Evolutionary conservation across 805 yeast genomes (phyloP).

Genomic region (Hanseniaspora meyeri): DNA sequence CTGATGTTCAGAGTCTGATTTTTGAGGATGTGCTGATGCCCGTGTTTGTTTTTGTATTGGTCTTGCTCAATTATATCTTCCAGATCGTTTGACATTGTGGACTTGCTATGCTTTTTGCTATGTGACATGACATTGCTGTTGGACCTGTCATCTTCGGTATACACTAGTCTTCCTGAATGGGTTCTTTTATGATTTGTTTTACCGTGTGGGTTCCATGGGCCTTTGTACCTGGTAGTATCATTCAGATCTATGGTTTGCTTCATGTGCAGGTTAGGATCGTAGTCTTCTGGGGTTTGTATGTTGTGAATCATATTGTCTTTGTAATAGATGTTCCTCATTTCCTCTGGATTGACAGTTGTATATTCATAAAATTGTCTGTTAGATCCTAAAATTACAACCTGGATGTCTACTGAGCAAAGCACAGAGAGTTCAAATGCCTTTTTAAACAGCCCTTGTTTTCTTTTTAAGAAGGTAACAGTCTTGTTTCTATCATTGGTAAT

Average conservation of each 20-base stretch:
- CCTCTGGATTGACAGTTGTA: conserved; percentile 53
- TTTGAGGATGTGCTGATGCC: neutral
- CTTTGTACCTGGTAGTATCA: conserved; percentile 13
- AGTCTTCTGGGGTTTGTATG: conserved; percentile 51
- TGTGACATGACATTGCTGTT: neutral
- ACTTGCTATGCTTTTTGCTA: neutral
- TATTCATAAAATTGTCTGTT: conserved; percentile 78
- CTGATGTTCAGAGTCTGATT: neutral
- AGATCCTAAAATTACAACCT: conserved; percentile 75
- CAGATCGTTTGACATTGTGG: neutral
- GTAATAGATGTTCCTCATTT: conserved; percentile 34
- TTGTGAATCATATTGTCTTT: conserved; percentile 36
- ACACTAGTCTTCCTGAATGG: conserved; percentile 13
- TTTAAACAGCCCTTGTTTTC: conserved; percentile 88
- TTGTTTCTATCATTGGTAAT: conserved; percentile 73
- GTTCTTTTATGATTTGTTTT: conserved; percentile 14
- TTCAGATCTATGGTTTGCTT: conserved; percentile 18
- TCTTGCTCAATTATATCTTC: conserved; percentile 12
- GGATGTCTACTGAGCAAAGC: conserved; percentile 82
- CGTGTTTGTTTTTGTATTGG: neutral
- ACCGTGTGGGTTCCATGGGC: conserved; percentile 11
- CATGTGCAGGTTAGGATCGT: conserved; percentile 42
- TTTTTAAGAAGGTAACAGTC: conserved; percentile 64
- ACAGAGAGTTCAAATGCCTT: conserved; percentile 55
- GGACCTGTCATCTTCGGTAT: neutral